Base-by-base conservation (phyloP, 2,329 filamentous ascomycete species). In the Cercospora sp. region DNA sequence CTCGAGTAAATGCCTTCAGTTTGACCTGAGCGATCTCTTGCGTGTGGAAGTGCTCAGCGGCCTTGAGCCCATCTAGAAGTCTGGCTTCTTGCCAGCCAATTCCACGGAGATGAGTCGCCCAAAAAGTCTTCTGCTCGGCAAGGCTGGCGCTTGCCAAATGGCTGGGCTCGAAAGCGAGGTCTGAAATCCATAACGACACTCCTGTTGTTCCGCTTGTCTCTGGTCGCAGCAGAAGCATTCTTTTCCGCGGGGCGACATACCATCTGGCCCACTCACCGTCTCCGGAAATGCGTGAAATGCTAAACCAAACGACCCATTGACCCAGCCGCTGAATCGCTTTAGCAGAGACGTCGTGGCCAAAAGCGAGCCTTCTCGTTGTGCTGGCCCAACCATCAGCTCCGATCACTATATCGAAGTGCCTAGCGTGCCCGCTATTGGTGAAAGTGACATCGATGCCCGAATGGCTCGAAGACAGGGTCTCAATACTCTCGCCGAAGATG, bases 31-130 rank as follows among this genome's bases (percentile, higher is more conserved):
- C 75, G 4, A 75, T 67, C 58, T 70, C 67, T 23, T 70, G 65
- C 53, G 72, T 70, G 68, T 77, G 76, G 60, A 77, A 75, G 36
- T 74, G 72, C 8, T 73, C 68, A 5, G 73, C 63, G 68, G 83
- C 65, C 76, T 88, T 72, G 67, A 78, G 70, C 2, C 69, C 72
- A 8, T 68, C 26, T 5, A 77, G 20, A 8, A 76, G 48, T 20
- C 74, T 63, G 10, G 66, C 36, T 8, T 72, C 64, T 58, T 77
- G 73, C 75, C 75, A 77, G 3, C 73, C 75, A 3, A 68, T 68
- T 28, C 71, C 72, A 6, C 31, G 10, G 63, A 78, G 77, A 4
- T 69, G 68, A 26, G 69, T 36, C 7, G 31, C 55, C 57, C 76
- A 70, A 30, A 72, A 55, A 6, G 67, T 63, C 30, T 74, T 76